Evolutionary conservation across 2,329 filamentous ascomycete species (phyloP).

Genomic region (Alternaria arbusti): DNA sequence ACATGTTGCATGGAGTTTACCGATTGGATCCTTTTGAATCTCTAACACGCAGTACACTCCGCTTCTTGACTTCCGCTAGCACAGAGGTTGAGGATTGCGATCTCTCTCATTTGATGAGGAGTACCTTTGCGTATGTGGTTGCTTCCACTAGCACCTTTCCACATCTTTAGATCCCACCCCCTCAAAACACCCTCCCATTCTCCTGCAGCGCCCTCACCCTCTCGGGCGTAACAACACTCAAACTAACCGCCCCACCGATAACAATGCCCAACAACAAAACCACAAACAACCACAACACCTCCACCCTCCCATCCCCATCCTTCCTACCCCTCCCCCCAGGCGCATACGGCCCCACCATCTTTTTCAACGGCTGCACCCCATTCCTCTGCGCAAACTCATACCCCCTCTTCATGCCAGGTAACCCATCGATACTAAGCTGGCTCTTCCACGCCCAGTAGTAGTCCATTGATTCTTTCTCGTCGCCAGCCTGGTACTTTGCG

Average conservation of each 20-base stretch:
- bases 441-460: conserved; percentile 55
- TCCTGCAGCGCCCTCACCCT: conserved; percentile 26
- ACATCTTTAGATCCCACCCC: no score
- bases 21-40: not conserved
- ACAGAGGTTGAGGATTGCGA: no score
- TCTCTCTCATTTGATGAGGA: no score
- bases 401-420: conserved; percentile 53
- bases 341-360: conserved; percentile 50
- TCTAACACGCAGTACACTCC: not conserved
- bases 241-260: conserved; percentile 34
- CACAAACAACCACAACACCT: conserved; percentile 33
- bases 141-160: not conserved
- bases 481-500: conserved; percentile 41
- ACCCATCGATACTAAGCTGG: conserved; percentile 52
- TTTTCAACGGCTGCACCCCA: conserved; percentile 50
- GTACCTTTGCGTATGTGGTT: no score
- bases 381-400: conserved; percentile 46
- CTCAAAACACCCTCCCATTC: conserved; percentile 28
- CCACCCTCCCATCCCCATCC: not conserved
- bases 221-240: conserved; percentile 35
- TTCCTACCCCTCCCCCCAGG: conserved; percentile 18
- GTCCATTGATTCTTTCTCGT: conserved; percentile 51
- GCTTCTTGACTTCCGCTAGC: not conserved
- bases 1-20: not conserved
- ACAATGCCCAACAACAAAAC: conserved; percentile 39